These are phyloP conservation scores for Sporodiniella umbellata DNA, from an alignment of 371 early-diverging fungal genomes.

Conservation along the genomic window DNA sequence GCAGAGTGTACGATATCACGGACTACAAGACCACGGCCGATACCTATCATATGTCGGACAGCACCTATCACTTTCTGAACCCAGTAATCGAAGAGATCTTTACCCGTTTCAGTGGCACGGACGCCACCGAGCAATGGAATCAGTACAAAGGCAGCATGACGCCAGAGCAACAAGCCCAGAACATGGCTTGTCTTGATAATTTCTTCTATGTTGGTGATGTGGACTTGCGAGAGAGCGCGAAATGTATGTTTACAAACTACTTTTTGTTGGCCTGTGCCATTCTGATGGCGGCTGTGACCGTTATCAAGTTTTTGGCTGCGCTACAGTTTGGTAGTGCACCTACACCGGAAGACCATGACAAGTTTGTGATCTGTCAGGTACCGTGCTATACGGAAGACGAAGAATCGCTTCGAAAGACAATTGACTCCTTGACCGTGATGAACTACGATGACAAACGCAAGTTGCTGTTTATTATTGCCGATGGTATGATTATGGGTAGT, in stretches of 20 bases:
- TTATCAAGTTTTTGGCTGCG: constrained; percentile 88
- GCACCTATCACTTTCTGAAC: constrained; percentile 34
- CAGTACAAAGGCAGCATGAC: constrained; percentile 18
- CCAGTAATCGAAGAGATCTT: constrained; percentile 51
- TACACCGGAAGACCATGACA: constrained; percentile 82
- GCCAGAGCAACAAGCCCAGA: constrained; percentile 19
- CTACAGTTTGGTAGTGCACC: constrained; percentile 76
- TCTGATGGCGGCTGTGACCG: constrained; percentile 73
- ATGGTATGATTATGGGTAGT: constrained; percentile 89
- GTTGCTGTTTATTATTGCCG: constrained; percentile 85
- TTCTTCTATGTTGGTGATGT: constrained; percentile 82
- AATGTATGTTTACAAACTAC: constrained; percentile 84
- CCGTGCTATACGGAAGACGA: constrained; percentile 99
- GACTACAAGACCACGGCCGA: constrained; percentile 50
- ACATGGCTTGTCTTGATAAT: constrained; percentile 70
- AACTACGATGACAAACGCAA: constrained; percentile 93
- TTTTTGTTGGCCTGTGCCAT: constrained; percentile 73
- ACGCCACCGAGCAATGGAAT: constrained; percentile 55
- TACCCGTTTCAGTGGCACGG: constrained; percentile 56
- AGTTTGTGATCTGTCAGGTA: constrained; percentile 86
- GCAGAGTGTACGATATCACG: constrained; percentile 68
- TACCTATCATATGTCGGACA: constrained; percentile 30
- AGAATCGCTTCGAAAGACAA: constrained; percentile 85
- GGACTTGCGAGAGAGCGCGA: constrained; percentile 70
- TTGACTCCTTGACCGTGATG: constrained; percentile 87